These are phyloP conservation scores for Alternaria sp. DNA, from an alignment of 2,329 filamentous ascomycete genomes.

Conservation along the genomic window DNA sequence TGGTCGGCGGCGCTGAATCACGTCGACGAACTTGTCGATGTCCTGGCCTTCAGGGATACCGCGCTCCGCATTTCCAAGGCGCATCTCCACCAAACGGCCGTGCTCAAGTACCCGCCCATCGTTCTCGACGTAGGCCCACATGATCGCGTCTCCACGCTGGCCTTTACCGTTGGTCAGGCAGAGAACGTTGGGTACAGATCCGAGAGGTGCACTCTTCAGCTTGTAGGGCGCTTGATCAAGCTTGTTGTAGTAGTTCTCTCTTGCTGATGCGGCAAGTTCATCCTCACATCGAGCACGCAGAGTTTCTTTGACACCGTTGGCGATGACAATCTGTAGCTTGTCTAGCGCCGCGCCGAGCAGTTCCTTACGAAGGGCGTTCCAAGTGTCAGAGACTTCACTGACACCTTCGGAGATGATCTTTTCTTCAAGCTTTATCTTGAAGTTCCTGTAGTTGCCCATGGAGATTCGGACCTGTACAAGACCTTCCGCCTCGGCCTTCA, in stretches of 20 bases:
- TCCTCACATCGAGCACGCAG: constrained; percentile 94
- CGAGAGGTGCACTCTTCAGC: constrained; percentile 87
- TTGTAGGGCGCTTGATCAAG: constrained; percentile 97
- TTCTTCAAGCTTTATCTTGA: constrained; percentile 76
- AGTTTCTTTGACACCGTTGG: constrained; percentile 92
- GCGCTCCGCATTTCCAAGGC: constrained; percentile 70
- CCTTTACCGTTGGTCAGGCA: constrained; percentile 86
- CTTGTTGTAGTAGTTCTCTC: constrained; percentile 86
- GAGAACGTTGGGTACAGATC: constrained; percentile 85
- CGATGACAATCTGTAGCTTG: constrained; percentile 83
- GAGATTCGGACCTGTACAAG: constrained; percentile 83
- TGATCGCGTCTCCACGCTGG: constrained; percentile 78
- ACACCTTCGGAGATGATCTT: constrained; percentile 95
- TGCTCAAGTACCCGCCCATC: constrained; percentile 88
- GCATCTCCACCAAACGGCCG: constrained; percentile 82
- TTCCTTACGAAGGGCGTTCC: constrained; percentile 87
- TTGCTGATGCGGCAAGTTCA: constrained; percentile 83
- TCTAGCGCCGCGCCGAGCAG: constrained; percentile 80
- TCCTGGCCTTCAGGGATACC: constrained; percentile 68
- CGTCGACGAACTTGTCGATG: constrained; percentile 74
- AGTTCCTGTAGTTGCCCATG: constrained; percentile 76
- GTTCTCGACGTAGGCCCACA: constrained; percentile 93
- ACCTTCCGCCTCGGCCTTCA: constrained; percentile 94
- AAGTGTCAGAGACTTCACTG: constrained; percentile 91
- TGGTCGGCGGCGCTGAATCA: constrained; percentile 79